Evolutionary conservation across 768 basidiomycete species (phyloP).

Genomic region (Psilocybe cubensis): DNA sequence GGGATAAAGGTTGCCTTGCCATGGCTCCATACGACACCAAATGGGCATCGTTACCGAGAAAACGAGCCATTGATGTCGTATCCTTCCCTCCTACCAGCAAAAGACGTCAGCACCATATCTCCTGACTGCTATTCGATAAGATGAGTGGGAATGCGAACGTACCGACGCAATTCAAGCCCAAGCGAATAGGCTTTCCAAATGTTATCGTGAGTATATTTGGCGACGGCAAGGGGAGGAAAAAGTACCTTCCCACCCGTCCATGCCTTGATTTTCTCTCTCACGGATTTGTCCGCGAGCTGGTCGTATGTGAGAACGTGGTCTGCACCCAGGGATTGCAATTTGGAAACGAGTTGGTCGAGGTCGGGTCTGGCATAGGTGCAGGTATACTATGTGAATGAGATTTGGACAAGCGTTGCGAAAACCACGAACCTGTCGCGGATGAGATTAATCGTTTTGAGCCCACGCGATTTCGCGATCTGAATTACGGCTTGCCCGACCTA

Average conservation of each 20-base stretch:
- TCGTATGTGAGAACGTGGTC: slow-evolving; percentile 81
- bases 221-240: slow-evolving; percentile 1
- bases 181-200: slow-evolving; percentile 39
- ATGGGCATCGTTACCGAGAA: slow-evolving; percentile 69
- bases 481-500: slow-evolving; percentile 87
- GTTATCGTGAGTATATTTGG: neutral
- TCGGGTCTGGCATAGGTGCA: slow-evolving; percentile 50
- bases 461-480: slow-evolving; percentile 75
- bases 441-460: slow-evolving; percentile 81
- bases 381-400: neutral
- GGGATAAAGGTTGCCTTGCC: slow-evolving; percentile 78
- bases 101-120: neutral
- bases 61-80: slow-evolving; percentile 69
- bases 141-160: no score
- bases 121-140: no score
- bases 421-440: slow-evolving; percentile 64
- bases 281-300: slow-evolving; percentile 61
- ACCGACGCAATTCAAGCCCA: slow-evolving; percentile 57
- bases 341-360: slow-evolving; percentile 48
- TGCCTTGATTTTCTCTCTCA: slow-evolving; percentile 56
- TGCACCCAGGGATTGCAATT: slow-evolving; percentile 67
- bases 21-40: slow-evolving; percentile 91
- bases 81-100: slow-evolving; percentile 53
- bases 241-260: slow-evolving; percentile 68
- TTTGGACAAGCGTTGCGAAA: neutral